Evolutionary conservation across 2,329 filamentous ascomycete species (phyloP).

Genomic region (Ciborinia camelliae): DNA sequence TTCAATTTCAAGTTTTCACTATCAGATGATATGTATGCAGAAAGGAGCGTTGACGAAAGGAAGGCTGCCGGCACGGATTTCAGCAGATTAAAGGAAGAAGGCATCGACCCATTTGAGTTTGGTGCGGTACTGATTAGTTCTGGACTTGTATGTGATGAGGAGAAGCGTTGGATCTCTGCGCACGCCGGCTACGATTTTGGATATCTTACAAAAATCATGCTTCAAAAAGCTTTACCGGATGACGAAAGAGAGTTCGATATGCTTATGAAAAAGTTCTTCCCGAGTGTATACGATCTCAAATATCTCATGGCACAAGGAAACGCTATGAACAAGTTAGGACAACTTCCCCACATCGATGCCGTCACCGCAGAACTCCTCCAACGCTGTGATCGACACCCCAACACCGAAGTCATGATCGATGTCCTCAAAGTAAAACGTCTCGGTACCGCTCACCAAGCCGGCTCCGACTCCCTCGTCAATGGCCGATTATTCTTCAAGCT

Average conservation of each 20-base stretch:
- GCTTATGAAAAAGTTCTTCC: constrained; percentile 89
- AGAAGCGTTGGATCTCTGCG: constrained; percentile 95
- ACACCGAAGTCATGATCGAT: constrained; percentile 89
- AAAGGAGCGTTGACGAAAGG: constrained; percentile 88
- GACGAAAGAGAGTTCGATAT: constrained; percentile 88
- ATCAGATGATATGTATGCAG: constrained; percentile 95
- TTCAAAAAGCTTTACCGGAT: constrained; percentile 76
- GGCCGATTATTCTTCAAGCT: constrained; percentile 95
- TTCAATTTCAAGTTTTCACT: constrained; percentile 98
- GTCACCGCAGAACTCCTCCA: constrained; percentile 70
- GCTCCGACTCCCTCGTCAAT: constrained; percentile 88
- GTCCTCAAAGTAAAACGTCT: constrained; percentile 86
- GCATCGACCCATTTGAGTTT: constrained; percentile 87
- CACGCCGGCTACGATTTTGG: constrained; percentile 98
- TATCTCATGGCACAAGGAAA: constrained; percentile 91
- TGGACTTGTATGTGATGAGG: constrained; percentile 80
- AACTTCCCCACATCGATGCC: constrained; percentile 60
- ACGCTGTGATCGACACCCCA: constrained; percentile 85
- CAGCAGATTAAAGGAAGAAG: constrained; percentile 74
- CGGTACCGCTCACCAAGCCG: constrained; percentile 85
- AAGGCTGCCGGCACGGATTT: constrained; percentile 94
- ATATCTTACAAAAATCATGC: constrained; percentile 91
- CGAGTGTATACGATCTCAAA: constrained; percentile 92
- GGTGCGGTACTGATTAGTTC: constrained; percentile 88
- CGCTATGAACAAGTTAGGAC: constrained; percentile 61